A percentile compares a stretch with the other conserved stretches of the same genome.
phyloP scores from a whole-genome alignment of 441 rosid genomes.

The Gossypium aridum region DNA sequence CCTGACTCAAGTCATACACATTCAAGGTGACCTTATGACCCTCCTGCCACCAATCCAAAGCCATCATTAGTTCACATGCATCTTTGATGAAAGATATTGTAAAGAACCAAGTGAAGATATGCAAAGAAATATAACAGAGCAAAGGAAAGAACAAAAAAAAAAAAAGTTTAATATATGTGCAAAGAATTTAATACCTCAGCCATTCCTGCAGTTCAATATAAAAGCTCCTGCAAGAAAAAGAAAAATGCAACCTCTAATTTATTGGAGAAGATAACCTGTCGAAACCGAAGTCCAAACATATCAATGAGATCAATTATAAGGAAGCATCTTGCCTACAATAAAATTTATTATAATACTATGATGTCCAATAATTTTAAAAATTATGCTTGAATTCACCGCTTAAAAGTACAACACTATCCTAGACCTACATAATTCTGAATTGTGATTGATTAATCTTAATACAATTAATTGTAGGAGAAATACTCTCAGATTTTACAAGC shows the following conservation, averaged over 20 bases:
- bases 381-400: background rate
- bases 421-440: no score
- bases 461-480: no score
- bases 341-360: background rate
- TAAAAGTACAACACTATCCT: no score
- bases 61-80: background rate
- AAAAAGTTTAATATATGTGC: background rate
- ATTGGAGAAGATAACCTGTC: constrained; percentile 12
- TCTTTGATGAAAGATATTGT: background rate
- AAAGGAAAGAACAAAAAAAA: background rate
- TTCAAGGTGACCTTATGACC: constrained; percentile 64
- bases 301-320: background rate
- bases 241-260: background rate
- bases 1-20: constrained; percentile 88
- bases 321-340: background rate
- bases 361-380: background rate
- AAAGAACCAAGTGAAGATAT: background rate
- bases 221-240: background rate
- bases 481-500: no score
- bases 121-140: background rate
- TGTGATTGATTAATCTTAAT: no score
- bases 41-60: constrained; percentile 46
- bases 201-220: constrained; percentile 24
- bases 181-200: constrained; percentile 44
- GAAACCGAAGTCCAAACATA: background rate